These are phyloP conservation scores for Gossypium schwendimanii DNA, from an alignment of 441 rosid species.

Conservation along the genomic window DNA sequence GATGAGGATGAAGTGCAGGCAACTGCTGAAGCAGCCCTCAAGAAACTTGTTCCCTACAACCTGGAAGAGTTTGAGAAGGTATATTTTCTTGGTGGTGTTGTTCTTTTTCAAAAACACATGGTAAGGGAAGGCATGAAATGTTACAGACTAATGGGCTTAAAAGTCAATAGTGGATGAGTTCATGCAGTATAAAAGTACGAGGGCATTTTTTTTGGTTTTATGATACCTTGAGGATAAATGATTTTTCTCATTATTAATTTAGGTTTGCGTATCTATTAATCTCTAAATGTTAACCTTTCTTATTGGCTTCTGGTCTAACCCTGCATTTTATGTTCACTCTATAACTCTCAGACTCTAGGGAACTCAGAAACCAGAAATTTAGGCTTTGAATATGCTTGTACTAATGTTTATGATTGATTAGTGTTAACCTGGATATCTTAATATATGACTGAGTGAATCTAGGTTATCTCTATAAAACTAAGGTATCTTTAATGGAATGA, in stretches of 20 bases:
- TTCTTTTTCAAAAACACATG: not conserved
- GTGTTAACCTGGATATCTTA: not conserved
- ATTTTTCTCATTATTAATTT: not conserved
- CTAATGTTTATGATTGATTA: not conserved
- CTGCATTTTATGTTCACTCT: not conserved
- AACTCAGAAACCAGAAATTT: not conserved
- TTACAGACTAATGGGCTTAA: not conserved
- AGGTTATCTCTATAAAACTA: not conserved
- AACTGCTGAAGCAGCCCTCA: constrained; percentile 70
- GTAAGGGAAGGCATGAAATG: not conserved
- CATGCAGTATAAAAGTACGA: not conserved
- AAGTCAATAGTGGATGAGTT: not conserved
- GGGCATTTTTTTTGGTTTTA: not conserved
- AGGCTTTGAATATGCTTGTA: not conserved
- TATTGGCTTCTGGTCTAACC: not conserved
- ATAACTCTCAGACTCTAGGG: not conserved
- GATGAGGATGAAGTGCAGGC: constrained; percentile 65
- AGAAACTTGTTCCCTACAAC: constrained; percentile 58
- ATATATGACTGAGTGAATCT: not conserved
- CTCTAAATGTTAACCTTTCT: not conserved
- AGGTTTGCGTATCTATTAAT: not conserved
- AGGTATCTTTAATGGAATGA: constrained; percentile 4
- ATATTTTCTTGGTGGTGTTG: constrained; percentile 6
- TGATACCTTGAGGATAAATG: not conserved
- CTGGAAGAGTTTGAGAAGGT: constrained; percentile 81